Evolutionary conservation across 2,329 filamentous ascomycete genomes (phyloP), one percentile per base, ranked within the genome.

Genomic region (Emericellopsis atlantica): DNA sequence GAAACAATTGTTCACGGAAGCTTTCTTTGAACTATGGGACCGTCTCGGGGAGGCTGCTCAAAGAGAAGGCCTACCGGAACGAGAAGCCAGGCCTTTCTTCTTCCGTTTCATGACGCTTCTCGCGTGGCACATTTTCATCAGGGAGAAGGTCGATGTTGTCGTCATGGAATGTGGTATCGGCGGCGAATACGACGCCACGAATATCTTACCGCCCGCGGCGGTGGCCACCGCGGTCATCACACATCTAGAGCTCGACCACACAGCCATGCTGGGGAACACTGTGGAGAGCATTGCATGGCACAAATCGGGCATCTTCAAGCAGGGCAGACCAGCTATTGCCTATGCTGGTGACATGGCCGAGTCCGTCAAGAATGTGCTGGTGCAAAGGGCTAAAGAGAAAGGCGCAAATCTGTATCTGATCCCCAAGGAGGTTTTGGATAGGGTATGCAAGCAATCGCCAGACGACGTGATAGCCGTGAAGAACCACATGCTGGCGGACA

Each of bases 151-250:
- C 0, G 70, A 80, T 46, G 78, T 78, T 15, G 89, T 87, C 0
- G 78, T 96, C 9, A 72, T 96, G 29, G 92, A 98, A 62, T 94
- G 87, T 52, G 92, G 92, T 1, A 93, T 96, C 47, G 92, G 92
- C 14, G 92, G 89, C 38, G 86, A 95, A 61, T 88, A 88, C 53
- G 90, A 96, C 54, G 83, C 84, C 23, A 98, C 92, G 9, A 96
- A 96, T 54, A 74, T 96, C 18, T 61, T 98, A 6, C 68, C 69
- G 0, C 42, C 62, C 0, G 66, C 71, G 10, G 70, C 74, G 11
- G 82, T 88, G 1, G 79, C 75, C 6, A 81, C 79, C 1, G 74
- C 79, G 1, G 84, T 82, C 0, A 79, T 95, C 32, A 81, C 87
- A 16, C 87, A 81, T 52, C 59, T 95, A 35, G 88, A 86, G 4